phyloP scores from a whole-genome alignment of 1,284 basidiomycete genomes.

The Ustilago lituana region DNA sequence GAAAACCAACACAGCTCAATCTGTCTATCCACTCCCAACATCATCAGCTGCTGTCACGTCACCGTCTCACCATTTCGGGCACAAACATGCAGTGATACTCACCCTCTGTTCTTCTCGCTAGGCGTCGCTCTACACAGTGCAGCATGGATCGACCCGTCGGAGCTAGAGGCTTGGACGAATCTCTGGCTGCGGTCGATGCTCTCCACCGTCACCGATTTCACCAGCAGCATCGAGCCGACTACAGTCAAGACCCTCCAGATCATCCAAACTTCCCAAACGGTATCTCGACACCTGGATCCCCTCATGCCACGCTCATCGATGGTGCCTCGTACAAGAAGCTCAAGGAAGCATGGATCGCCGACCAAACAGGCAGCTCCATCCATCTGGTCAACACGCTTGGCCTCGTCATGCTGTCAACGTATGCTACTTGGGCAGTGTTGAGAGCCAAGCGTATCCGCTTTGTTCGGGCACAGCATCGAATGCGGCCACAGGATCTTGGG shows the following conservation, averaged over 20 bases:
- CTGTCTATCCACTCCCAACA: too few species aligned
- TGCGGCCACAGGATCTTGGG: not conserved
- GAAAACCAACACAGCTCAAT: too few species aligned
- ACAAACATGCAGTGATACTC: constrained; percentile 1
- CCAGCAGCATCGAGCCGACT: constrained; percentile 1
- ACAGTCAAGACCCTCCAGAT: constrained; percentile 4
- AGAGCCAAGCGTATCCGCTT: constrained; percentile 25
- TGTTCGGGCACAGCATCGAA: constrained; percentile 5
- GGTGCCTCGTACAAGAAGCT: constrained; percentile 75
- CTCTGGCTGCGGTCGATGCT: constrained; percentile 26
- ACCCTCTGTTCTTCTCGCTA: not conserved
- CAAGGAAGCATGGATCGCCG: constrained; percentile 88
- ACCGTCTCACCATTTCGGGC: too few species aligned
- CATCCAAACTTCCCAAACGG: not conserved
- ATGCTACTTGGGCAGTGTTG: constrained; percentile 20
- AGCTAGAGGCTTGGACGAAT: constrained; percentile 9
- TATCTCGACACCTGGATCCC: not conserved
- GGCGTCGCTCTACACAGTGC: not conserved
- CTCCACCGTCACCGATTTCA: constrained; percentile 24
- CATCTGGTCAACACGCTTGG: constrained; percentile 80
- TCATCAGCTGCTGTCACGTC: too few species aligned
- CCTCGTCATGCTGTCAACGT: constrained; percentile 77
- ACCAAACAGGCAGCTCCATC: constrained; percentile 80
- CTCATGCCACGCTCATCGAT: not conserved
- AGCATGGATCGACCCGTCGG: constrained; percentile 20